Conservation (phyloP, 2,329 filamentous ascomycete species). For the Ciborinia camelliae region DNA sequence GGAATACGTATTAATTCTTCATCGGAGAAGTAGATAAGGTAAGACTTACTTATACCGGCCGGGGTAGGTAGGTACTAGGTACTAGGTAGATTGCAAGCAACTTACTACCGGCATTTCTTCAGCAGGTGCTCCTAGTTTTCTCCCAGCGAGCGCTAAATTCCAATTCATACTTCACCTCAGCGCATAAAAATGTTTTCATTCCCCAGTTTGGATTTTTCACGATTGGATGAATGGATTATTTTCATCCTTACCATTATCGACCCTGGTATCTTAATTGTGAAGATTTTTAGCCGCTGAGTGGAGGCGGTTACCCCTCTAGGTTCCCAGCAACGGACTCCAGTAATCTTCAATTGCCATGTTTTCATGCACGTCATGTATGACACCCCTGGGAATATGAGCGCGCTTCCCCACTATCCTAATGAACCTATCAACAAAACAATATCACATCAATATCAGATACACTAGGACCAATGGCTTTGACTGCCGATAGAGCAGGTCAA, state of each 20-base stretch:
- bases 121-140: constrained; percentile 3
- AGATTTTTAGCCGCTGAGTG: constrained; percentile 10
- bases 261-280: not conserved
- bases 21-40: not conserved
- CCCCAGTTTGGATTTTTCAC: constrained; percentile 3
- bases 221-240: not conserved
- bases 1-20: not conserved
- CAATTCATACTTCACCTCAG: constrained; percentile 9
- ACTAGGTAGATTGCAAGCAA: not conserved
- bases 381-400: constrained; percentile 14
- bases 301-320: constrained; percentile 12
- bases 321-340: constrained; percentile 6
- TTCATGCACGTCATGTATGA: constrained; percentile 20
- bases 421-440: constrained; percentile 16
- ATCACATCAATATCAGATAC: constrained; percentile 12
- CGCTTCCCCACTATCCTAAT: constrained; percentile 16
- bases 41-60: no score
- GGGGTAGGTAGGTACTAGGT: no score
- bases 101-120: no score
- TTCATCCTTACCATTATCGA: not conserved
- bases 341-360: constrained; percentile 13
- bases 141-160: not conserved
- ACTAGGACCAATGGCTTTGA: not conserved
- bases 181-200: constrained; percentile 3
- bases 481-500: not conserved